A percentile compares a stretch with the other conserved stretches of the same genome.
These are phyloP conservation scores for Suhomyces taliae DNA, from an alignment of 1,139 yeast species.

Conservation along the genomic window DNA sequence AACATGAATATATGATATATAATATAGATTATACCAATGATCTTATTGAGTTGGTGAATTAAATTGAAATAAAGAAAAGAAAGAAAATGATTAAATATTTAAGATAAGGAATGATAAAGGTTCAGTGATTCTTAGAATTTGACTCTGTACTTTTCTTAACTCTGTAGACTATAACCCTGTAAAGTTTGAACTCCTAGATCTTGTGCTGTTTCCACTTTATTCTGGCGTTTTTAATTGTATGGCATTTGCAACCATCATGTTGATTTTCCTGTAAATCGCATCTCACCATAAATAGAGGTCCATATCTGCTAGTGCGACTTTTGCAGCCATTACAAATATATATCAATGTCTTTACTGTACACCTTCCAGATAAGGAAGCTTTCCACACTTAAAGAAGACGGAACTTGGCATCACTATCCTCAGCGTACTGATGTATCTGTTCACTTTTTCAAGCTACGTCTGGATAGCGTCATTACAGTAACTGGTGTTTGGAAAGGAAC, in stretches of 20 bases:
- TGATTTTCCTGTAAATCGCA: too few relatives aligned
- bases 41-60: too few relatives aligned
- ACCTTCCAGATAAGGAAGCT: constrained; percentile 13
- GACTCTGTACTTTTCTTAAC: too few relatives aligned
- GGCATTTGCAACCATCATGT: too few relatives aligned
- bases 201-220: too few relatives aligned
- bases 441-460: constrained; percentile 14
- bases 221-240: too few relatives aligned
- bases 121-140: too few relatives aligned
- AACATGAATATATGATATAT: neutral
- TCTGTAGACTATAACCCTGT: too few relatives aligned
- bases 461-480: constrained; percentile 5
- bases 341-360: constrained; percentile 6
- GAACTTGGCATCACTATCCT: constrained; percentile 28
- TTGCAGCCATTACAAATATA: constrained; percentile 5
- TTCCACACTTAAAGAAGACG: constrained; percentile 10
- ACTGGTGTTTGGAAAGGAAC: constrained; percentile 23
- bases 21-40: neutral
- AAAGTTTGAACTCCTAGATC: too few relatives aligned
- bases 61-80: too few relatives aligned
- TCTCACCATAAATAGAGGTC: too few relatives aligned
- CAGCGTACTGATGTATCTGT: constrained; percentile 26
- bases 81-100: too few relatives aligned
- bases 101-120: neutral
- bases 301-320: neutral